Evolutionary conservation across 805 yeast species (phyloP), one percentile per base, ranked within the genome.

Genomic region (Saturnispora mendoncae): DNA sequence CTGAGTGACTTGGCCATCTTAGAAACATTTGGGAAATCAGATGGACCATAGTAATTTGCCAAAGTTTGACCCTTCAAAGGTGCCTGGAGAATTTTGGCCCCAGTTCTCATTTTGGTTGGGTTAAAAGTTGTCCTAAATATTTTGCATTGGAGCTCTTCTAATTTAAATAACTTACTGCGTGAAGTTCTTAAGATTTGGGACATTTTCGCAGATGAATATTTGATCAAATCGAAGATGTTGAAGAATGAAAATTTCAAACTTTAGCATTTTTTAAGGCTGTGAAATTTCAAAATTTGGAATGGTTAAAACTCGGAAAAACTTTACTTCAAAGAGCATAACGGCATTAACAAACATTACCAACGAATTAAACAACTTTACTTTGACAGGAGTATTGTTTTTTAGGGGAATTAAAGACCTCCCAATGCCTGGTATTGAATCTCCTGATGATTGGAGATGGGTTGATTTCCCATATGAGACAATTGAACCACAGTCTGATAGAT

Each of bases 11-110:
- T 53, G n/a, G 50, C 50, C 37, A 59, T 41, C 35, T 51, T 49
- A 17, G 60, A 43, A n/a, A 78, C 77, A 10, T 75, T 76, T 25
- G 85, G 76, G 54, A 80, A 71, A 44, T 80, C 75, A 27, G 78
- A 73, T 50, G 83, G 78, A 20, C 94, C 94, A 51, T 85, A 85
- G 59, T 84, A 85, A 38, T 69, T 64, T 19, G 77, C 74, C 27
- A 83, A 58, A n/a, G 77, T 65, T 17, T 83, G 83, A 18, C 95
- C 95, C 55, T 71, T 75, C 47, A 85, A 67, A 36, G 84, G 80
- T 39, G 74, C 71, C 24, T 79, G 67, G 47, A 85, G 67, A 30
- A 81, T 70, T 58, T 82, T 80, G 36, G 84, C 64, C 33, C 94
- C 95, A 13, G 84, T 82, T 59, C 94, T 76, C 34, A 61, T 61